Evolutionary conservation across 495 filamentous ascomycete genomes (phyloP), one percentile per base, ranked within the genome.

Genomic region (Penicillium argentinense): DNA sequence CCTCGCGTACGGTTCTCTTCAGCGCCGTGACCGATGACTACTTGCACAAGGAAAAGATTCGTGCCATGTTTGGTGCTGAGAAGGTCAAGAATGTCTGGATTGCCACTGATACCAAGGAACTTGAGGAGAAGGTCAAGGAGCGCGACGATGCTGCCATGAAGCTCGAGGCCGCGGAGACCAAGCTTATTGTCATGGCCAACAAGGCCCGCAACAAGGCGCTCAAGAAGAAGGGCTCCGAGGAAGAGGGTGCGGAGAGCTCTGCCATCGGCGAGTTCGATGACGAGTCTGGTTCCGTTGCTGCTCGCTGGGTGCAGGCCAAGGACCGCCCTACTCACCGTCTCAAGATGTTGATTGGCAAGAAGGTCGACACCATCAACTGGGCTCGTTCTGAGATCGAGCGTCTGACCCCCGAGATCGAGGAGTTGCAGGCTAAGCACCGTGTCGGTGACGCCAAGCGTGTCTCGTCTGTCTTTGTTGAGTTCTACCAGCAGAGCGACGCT

Each of bases 1-100:
- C 95, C 2, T 95, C 93, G 3, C 83, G 91, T 49, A 97, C 92
- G 24, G 89, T 98, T 5, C 83, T 98, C 11, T 95, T 96, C 67
- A 85, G 88, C 19, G 86, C 87, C 8, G 91, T 98, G 14, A 91
- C 93, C 4, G 53, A 77, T 27, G 68, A 81, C 5, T 95, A 91
- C 52, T 73, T 92, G 25, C 77, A 85, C 59, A 79, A 87, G 63
- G 76, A 76, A 12, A 88, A 80, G 56, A 69, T 98, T 43, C 83
- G 86, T 53, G 75, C 77, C 45, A 83, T 95, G 68, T 95, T 96
- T 59, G 88, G 89, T 9, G 48, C 39, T 17, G 69, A 82, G 9
- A 76, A 84, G 39, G 89, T 96, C 21, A 87, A 86, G 69, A 84
- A 86, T 42, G 75, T 97, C 28, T 98, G 93, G 93, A 82, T 96